These are phyloP conservation scores for Neoboletus subvelutipes DNA, from an alignment of 768 basidiomycete genomes.

Conservation along the genomic window DNA sequence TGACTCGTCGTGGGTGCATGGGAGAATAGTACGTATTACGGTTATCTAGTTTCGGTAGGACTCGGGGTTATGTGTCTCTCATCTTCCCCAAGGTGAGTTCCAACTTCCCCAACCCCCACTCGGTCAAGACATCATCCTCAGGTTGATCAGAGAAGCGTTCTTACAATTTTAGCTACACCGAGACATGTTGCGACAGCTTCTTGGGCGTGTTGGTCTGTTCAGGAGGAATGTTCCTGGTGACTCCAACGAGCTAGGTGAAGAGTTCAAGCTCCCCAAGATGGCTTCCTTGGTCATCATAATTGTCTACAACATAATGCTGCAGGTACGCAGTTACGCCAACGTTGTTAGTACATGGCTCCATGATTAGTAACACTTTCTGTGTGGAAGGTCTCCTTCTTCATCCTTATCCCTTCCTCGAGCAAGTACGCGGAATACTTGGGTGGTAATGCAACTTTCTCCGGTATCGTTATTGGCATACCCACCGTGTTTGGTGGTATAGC, in stretches of 20 bases:
- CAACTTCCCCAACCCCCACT: not conserved
- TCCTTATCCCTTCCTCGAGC: constrained; percentile 65
- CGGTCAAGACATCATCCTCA: not conserved
- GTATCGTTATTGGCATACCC: constrained; percentile 66
- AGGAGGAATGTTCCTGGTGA: not conserved
- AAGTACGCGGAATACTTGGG: constrained; percentile 61
- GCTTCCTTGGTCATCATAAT: constrained; percentile 48
- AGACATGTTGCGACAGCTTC: constrained; percentile 10
- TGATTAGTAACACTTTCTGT: not conserved
- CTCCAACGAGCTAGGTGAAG: constrained; percentile 26
- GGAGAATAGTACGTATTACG: too few species aligned
- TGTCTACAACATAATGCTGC: constrained; percentile 42
- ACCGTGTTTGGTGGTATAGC: constrained; percentile 58
- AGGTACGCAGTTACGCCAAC: constrained; percentile 35
- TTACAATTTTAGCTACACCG: not conserved
- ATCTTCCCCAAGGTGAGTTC: not conserved
- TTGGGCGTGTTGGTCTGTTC: not conserved
- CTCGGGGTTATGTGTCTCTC: not conserved
- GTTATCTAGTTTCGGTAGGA: not conserved
- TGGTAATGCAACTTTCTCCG: constrained; percentile 69
- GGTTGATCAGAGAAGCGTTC: not conserved
- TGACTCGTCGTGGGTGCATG: not conserved
- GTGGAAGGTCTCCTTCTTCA: constrained; percentile 63
- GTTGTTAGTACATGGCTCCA: not conserved
- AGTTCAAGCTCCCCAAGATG: constrained; percentile 49